Percentiles rank a stretch among this genome's conserved stretches.
Conservation (phyloP, 225 moss, liverwort and hornwort species). For the Straminergon stramineum region DNA sequence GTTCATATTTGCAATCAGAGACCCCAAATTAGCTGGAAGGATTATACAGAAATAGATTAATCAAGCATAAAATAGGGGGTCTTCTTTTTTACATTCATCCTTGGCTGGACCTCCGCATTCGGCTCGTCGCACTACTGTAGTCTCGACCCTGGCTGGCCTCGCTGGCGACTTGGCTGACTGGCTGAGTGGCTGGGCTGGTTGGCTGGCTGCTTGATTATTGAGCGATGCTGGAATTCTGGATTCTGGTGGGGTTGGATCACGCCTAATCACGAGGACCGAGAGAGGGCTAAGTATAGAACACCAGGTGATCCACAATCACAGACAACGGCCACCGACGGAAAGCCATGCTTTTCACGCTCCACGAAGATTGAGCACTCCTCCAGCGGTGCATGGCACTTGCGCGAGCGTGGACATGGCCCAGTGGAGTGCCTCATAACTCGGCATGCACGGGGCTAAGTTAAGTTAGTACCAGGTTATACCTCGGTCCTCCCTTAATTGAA, state of each 20-base stretch:
- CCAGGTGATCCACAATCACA: constrained; percentile 40
- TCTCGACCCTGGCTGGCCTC: not conserved
- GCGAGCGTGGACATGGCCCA: not conserved
- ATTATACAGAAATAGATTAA: no score
- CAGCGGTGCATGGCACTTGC: not conserved
- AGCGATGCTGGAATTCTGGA: not conserved
- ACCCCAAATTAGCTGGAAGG: no score
- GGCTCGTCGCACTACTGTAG: no score
- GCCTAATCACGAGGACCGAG: constrained; percentile 16
- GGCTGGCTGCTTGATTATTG: not conserved
- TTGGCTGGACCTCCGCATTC: no score
- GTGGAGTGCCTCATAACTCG: not conserved
- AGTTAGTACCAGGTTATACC: no score
- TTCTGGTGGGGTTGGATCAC: constrained; percentile 7
- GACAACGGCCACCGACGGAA: constrained; percentile 45
- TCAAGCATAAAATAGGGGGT: no score
- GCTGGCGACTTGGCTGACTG: not conserved
- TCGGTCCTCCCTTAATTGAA: not conserved
- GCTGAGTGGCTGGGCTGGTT: not conserved
- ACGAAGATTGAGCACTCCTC: not conserved
- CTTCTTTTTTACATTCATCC: no score
- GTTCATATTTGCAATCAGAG: no score
- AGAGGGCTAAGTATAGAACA: not conserved
- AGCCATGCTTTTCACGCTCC: constrained; percentile 31
- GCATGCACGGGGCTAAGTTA: not conserved